A percentile compares a stretch with the other conserved stretches of the same genome.
These are phyloP conservation scores for Ensete glaucum DNA, from an alignment of 176 grass and related monocot genomes.

Conservation along the genomic window DNA sequence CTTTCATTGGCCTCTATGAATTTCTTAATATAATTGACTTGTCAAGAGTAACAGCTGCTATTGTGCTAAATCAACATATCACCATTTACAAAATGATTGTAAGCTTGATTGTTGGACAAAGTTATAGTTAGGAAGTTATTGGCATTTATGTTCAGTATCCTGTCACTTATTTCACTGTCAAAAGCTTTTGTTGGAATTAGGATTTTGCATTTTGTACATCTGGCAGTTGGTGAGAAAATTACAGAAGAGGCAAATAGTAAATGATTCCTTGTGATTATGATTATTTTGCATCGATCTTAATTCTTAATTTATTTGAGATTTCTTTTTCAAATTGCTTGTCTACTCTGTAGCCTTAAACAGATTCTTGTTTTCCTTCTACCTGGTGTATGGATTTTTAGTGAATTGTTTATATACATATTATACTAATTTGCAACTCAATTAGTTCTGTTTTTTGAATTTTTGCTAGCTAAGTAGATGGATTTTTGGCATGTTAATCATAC, in stretches of 20 bases:
- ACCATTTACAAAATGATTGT: neutral
- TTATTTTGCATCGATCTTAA: neutral
- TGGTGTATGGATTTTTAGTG: neutral
- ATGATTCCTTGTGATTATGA: neutral
- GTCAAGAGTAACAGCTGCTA: neutral
- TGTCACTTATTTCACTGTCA: no score
- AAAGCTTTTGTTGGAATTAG: no score
- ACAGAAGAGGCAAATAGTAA: no score
- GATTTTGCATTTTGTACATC: no score
- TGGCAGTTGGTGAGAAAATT: no score
- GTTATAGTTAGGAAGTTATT: neutral
- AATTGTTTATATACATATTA: neutral
- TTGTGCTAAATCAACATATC: neutral
- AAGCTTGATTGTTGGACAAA: no score
- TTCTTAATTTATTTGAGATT: neutral
- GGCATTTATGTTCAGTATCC: no score
- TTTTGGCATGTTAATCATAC: constrained; percentile 9
- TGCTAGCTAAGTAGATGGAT: neutral
- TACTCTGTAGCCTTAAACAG: neutral
- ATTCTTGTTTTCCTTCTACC: neutral
- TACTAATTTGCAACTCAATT: neutral
- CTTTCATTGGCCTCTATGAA: neutral
- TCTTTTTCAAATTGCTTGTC: neutral
- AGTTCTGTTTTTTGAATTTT: neutral
- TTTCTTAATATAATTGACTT: neutral